phyloP scores from a whole-genome alignment of 2,329 filamentous ascomycete genomes.

The Stemphylium lycopersici region DNA sequence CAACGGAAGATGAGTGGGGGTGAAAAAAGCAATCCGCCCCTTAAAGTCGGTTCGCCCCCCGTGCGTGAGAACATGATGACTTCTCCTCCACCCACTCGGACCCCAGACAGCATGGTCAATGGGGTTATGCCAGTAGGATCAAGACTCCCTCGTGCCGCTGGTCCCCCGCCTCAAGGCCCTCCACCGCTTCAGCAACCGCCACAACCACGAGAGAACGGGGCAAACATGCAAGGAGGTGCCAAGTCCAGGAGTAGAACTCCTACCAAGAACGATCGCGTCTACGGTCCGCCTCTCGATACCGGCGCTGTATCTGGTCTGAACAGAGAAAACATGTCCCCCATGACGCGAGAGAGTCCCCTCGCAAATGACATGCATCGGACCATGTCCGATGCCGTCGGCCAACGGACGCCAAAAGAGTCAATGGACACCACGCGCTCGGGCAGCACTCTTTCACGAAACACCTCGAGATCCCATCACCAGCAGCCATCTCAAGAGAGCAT shows the following conservation, averaged over 20 bases:
- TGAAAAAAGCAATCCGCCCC: slow-evolving; percentile 52
- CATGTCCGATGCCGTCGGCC: slow-evolving; percentile 37
- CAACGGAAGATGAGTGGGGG: slow-evolving; percentile 56
- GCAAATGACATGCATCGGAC: slow-evolving; percentile 36
- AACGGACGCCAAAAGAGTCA: slow-evolving; percentile 42
- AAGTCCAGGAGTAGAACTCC: slow-evolving; percentile 57
- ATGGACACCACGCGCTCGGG: slow-evolving; percentile 45
- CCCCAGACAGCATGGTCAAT: slow-evolving; percentile 41
- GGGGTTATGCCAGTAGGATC: slow-evolving; percentile 53
- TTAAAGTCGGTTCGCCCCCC: slow-evolving; percentile 40
- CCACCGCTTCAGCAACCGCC: slow-evolving; percentile 70
- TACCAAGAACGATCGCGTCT: slow-evolving; percentile 55
- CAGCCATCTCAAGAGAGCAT: slow-evolving; percentile 66
- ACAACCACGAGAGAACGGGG: slow-evolving; percentile 57
- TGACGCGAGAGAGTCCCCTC: slow-evolving; percentile 48
- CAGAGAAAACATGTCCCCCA: slow-evolving; percentile 56
- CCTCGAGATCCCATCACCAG: slow-evolving; percentile 57
- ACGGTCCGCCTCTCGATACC: slow-evolving; percentile 52
- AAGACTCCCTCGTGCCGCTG: slow-evolving; percentile 65
- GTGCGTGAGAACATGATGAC: slow-evolving; percentile 53
- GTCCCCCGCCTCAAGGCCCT: slow-evolving; percentile 66
- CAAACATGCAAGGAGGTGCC: slow-evolving; percentile 17
- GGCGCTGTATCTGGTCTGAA: slow-evolving; percentile 52
- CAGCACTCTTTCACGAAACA: slow-evolving; percentile 43
- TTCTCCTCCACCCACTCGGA: slow-evolving; percentile 41